A percentile compares a stretch with the other conserved stretches of the same genome.
Conservation (phyloP, 805 yeast genomes). For the Yamadazyma endophytica region DNA sequence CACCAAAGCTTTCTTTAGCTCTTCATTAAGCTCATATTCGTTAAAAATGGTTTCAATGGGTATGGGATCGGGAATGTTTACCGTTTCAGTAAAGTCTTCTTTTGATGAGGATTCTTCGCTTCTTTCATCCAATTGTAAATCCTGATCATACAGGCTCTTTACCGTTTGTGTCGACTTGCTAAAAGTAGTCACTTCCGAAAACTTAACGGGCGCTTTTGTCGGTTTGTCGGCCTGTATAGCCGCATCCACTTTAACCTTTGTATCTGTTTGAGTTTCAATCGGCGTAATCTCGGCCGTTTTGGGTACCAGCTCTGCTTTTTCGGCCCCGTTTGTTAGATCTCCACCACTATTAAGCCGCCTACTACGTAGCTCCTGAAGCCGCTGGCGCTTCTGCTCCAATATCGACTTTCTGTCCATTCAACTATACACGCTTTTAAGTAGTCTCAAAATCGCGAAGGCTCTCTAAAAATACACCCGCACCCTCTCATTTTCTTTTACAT, state of each 20-base stretch:
- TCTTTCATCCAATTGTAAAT: neutral
- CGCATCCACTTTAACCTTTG: slow-evolving; percentile 3
- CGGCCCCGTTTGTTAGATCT: slow-evolving; percentile 1
- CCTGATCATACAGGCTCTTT: neutral
- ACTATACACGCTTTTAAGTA: neutral
- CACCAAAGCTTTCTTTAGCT: slow-evolving; percentile 20
- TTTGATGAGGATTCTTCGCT: slow-evolving; percentile 3
- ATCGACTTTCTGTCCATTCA: slow-evolving; percentile 37
- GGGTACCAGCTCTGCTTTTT: slow-evolving; percentile 2
- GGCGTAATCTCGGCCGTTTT: slow-evolving; percentile 1
- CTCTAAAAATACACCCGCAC: neutral
- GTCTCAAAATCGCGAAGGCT: neutral
- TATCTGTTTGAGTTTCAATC: no score
- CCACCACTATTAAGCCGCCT: slow-evolving; percentile 12
- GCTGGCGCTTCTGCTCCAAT: slow-evolving; percentile 36
- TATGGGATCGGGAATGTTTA: neutral
- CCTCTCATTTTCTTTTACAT: neutral
- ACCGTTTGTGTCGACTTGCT: slow-evolving; percentile 8
- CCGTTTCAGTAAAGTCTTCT: slow-evolving; percentile 2
- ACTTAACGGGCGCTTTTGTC: neutral
- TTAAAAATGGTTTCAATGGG: slow-evolving; percentile 8
- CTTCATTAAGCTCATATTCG: slow-evolving; percentile 16
- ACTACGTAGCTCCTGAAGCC: slow-evolving; percentile 22
- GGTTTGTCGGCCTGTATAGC: slow-evolving; percentile 3
- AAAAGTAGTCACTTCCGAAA: slow-evolving; percentile 2